Conservation (phyloP, 75 land plant genomes). For the Pseudotsuga menziesii region DNA sequence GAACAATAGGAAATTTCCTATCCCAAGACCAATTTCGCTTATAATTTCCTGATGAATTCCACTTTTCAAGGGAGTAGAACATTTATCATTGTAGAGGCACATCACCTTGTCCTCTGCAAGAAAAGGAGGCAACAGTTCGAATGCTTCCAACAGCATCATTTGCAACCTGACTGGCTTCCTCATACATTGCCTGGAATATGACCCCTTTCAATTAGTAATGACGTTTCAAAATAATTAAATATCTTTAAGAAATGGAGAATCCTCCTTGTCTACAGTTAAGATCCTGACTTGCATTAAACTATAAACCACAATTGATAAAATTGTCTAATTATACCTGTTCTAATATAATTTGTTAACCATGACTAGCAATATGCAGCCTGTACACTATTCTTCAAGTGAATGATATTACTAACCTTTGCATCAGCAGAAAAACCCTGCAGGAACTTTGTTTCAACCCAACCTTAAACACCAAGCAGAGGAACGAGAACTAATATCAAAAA, state of each 20-base stretch:
- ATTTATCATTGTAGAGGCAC: conserved; percentile 52
- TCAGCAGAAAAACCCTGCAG: conserved; percentile 48
- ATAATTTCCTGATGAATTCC: conserved; percentile 69
- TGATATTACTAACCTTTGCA: conserved; percentile 42
- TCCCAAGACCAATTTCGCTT: conserved; percentile 70
- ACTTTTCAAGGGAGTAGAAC: conserved; percentile 41
- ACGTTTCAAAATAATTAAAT: background rate
- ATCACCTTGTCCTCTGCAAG: conserved; percentile 77
- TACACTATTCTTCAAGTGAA: background rate
- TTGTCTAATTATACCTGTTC: too few relatives aligned
- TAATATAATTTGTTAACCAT: background rate
- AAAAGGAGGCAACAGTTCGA: conserved; percentile 83
- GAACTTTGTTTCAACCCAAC: conserved; percentile 26
- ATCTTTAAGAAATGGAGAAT: background rate
- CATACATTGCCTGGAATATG: conserved; percentile 27
- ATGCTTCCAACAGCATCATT: conserved; percentile 83
- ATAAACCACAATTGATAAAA: background rate
- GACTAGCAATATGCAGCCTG: background rate
- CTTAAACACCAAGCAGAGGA: conserved; percentile 41
- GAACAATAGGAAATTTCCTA: conserved; percentile 63
- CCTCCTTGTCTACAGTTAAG: background rate
- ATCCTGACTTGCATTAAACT: background rate
- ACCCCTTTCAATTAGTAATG: background rate
- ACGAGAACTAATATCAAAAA: conserved; percentile 36
- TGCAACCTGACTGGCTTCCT: conserved; percentile 91